Evolutionary conservation across 169 alveolate species (phyloP).

Genomic region (Plasmodium gallinaceum): DNA sequence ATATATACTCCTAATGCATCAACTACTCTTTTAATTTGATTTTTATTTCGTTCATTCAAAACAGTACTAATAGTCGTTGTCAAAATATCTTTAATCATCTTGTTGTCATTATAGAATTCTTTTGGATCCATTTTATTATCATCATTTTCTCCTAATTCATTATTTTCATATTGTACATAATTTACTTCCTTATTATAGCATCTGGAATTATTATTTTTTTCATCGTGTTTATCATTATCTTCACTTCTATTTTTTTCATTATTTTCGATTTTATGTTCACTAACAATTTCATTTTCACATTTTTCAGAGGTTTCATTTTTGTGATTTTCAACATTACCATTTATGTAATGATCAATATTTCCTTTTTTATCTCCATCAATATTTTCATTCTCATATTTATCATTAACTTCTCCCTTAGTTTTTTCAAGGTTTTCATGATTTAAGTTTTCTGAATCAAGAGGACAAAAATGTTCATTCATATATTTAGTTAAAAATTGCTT

Average conservation of each 20-base stretch:
- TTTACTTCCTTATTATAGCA: neutral
- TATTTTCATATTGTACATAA: neutral
- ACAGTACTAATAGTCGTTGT: slow-evolving; percentile 88
- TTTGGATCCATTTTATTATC: slow-evolving; percentile 68
- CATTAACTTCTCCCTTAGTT: neutral
- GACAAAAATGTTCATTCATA: slow-evolving; percentile 29
- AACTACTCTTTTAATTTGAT: slow-evolving; percentile 85
- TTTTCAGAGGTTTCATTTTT: neutral
- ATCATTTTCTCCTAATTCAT: slow-evolving; percentile 21
- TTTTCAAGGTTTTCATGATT: neutral
- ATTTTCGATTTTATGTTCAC: neutral
- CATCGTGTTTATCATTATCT: neutral
- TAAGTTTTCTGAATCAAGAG: slow-evolving; percentile 10
- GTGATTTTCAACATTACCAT: neutral
- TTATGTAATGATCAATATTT: neutral
- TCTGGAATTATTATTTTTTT: neutral
- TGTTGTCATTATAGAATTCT: slow-evolving; percentile 66
- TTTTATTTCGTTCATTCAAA: slow-evolving; percentile 87
- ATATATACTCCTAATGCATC: slow-evolving; percentile 87
- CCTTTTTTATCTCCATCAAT: neutral
- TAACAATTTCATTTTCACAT: neutral
- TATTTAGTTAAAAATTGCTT: slow-evolving; percentile 38
- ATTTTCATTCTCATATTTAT: slow-evolving; percentile 47
- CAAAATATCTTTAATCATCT: slow-evolving; percentile 82
- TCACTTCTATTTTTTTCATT: neutral